These are phyloP conservation scores for Plasmodium blacklocki DNA, from an alignment of 169 alveolate species.

Conservation along the genomic window DNA sequence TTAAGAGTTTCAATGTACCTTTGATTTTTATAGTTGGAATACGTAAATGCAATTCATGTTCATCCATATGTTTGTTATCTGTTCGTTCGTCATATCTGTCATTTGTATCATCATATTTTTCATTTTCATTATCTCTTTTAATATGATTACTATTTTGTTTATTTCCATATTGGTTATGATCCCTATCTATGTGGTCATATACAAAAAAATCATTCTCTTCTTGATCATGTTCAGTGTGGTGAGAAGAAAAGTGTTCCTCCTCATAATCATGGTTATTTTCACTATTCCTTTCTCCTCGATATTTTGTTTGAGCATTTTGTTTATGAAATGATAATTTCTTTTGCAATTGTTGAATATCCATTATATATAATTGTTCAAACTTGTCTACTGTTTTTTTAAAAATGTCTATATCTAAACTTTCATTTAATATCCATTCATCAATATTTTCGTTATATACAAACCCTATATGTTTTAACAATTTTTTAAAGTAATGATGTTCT, in stretches of 20 bases:
- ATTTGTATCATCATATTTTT: background rate
- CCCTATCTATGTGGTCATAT: background rate
- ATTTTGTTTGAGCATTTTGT: background rate
- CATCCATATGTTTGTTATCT: background rate
- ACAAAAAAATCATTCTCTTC: background rate
- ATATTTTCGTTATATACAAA: conserved; percentile 32
- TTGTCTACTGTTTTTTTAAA: conserved; percentile 36
- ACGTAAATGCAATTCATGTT: conserved; percentile 7
- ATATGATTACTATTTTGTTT: background rate
- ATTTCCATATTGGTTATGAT: too few species aligned
- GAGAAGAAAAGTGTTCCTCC: too few species aligned
- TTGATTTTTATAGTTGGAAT: conserved; percentile 6
- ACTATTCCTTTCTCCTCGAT: background rate
- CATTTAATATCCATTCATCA: conserved; percentile 43
- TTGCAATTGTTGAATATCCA: conserved; percentile 9
- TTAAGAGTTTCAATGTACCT: conserved; percentile 37
- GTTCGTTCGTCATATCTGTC: background rate
- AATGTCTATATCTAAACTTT: conserved; percentile 30
- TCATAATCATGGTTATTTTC: background rate
- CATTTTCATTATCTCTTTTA: background rate
- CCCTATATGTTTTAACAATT: conserved; percentile 30
- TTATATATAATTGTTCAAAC: conserved; percentile 29
- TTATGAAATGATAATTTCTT: background rate
- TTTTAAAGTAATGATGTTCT: conserved; percentile 54
- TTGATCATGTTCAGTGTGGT: background rate